Evolutionary conservation across 345 rosid genomes (phyloP).

Genomic region (Eucalyptus lansdowneana): DNA sequence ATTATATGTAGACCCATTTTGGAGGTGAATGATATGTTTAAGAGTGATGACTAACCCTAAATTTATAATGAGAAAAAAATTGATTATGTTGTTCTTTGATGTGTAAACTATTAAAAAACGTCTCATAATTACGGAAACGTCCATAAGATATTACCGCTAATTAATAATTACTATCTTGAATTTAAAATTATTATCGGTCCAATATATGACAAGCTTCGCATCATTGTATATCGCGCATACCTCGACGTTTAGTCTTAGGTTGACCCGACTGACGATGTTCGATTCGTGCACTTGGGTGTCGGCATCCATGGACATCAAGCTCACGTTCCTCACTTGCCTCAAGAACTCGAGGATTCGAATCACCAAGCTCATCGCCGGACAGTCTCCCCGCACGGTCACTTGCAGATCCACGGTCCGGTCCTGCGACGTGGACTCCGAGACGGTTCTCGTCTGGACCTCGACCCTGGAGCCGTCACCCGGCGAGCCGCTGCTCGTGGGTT

Average conservation of each 20-base stretch:
- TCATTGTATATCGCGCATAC: slow-evolving; percentile 8
- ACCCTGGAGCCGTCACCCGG: slow-evolving; percentile 2
- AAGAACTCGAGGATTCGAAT: slow-evolving; percentile 55
- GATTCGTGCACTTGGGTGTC: slow-evolving; percentile 7
- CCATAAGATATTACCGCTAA: neutral
- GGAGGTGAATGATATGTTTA: neutral
- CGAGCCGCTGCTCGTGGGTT: neutral
- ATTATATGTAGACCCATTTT: neutral
- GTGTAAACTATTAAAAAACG: neutral
- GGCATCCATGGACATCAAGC: slow-evolving; percentile 44
- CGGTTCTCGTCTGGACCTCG: slow-evolving; percentile 12
- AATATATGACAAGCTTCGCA: neutral
- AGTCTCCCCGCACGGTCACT: slow-evolving; percentile 34
- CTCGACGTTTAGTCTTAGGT: slow-evolving; percentile 43
- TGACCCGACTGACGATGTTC: slow-evolving; percentile 11
- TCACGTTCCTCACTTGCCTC: slow-evolving; percentile 32
- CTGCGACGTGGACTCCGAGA: slow-evolving; percentile 31
- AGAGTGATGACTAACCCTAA: neutral
- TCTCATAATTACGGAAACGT: neutral
- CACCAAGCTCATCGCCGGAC: slow-evolving; percentile 11
- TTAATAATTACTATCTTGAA: neutral
- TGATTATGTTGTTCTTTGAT: neutral
- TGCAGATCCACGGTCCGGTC: slow-evolving; percentile 27
- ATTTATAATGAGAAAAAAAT: neutral
- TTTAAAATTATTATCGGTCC: neutral